Evolutionary conservation across 2,329 filamentous ascomycete species (phyloP).

Genomic region (Fusarium pilosicola): DNA sequence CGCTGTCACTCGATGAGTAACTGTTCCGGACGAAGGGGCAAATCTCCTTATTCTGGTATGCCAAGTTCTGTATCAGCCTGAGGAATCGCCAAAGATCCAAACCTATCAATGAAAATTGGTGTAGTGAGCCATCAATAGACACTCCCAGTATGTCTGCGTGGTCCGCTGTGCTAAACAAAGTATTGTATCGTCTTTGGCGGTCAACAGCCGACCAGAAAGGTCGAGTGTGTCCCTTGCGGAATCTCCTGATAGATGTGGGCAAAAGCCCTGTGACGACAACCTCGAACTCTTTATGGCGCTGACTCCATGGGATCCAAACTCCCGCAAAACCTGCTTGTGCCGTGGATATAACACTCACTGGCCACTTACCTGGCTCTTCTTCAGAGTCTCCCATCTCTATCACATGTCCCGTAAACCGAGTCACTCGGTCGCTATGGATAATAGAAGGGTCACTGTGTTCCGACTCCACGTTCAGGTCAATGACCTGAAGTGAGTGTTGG

Average conservation of each 20-base stretch:
- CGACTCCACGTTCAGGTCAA: constrained; percentile 58
- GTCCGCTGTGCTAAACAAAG: constrained; percentile 54
- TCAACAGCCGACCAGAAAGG: constrained; percentile 59
- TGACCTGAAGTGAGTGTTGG: constrained; percentile 65
- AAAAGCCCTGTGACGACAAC: constrained; percentile 67
- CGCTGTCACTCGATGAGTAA: constrained; percentile 3
- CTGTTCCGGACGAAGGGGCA: constrained; percentile 57
- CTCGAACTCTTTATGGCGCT: constrained; percentile 54
- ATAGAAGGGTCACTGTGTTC: constrained; percentile 50
- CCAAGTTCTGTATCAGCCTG: constrained; percentile 77
- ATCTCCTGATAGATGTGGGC: constrained; percentile 65
- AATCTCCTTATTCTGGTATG: constrained; percentile 57
- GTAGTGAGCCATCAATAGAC: constrained; percentile 74
- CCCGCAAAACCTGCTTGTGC: constrained; percentile 59
- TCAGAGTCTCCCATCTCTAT: constrained; percentile 55
- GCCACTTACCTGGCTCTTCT: constrained; percentile 45
- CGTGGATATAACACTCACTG: constrained; percentile 61
- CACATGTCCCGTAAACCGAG: constrained; percentile 57
- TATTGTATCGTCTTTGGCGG: constrained; percentile 53
- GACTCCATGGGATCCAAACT: constrained; percentile 60
- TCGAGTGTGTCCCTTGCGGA: constrained; percentile 64
- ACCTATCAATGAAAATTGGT: constrained; percentile 74
- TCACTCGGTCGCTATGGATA: constrained; percentile 58
- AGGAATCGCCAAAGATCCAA: constrained; percentile 74
- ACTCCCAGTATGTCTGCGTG: constrained; percentile 69